phyloP scores from a whole-genome alignment of 805 yeast genomes.

The Zygoascus ofunaensis region DNA sequence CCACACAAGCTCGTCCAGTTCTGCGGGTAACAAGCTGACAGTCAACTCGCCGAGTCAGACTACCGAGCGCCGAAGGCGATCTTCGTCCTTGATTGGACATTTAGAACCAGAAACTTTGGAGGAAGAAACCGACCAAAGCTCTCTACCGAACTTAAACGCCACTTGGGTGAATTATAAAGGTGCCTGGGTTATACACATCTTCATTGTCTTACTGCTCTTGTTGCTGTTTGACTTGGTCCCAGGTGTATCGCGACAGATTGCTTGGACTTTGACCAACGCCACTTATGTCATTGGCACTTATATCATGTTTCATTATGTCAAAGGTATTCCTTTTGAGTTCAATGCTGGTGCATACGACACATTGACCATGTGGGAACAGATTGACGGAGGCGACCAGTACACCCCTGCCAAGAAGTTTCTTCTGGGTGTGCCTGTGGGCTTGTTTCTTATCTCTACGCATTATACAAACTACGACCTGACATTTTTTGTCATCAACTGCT shows the following conservation, averaged over 20 bases:
- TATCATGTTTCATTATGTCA: conserved; percentile 92
- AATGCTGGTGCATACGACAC: conserved; percentile 94
- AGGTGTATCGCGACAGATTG: conserved; percentile 69
- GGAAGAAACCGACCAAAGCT: conserved; percentile 82
- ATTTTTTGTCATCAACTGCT: conserved; percentile 67
- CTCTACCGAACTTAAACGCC: conserved; percentile 85
- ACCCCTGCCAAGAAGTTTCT: conserved; percentile 93
- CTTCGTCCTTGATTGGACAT: conserved; percentile 84
- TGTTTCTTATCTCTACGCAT: conserved; percentile 82
- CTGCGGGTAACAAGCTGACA: conserved; percentile 1
- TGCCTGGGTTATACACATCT: conserved; percentile 91
- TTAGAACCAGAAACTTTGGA: conserved; percentile 89
- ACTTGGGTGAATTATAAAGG: conserved; percentile 92
- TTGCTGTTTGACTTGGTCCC: conserved; percentile 72
- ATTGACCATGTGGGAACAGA: conserved; percentile 98
- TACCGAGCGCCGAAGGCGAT: conserved; percentile 47
- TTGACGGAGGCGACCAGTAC: conserved; percentile 90
- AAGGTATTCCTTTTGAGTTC: conserved; percentile 96
- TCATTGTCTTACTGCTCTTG: conserved; percentile 65
- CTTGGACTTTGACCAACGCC: conserved; percentile 89
- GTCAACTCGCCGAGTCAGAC: background rate
- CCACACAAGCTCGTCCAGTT: no score
- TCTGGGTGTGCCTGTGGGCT: conserved; percentile 82
- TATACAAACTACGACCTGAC: conserved; percentile 77
- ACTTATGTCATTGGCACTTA: conserved; percentile 87